A percentile compares a stretch with the other conserved stretches of the same genome.
These are phyloP conservation scores for Musa schizocarpa DNA, from an alignment of 176 grass and related monocot species.

Conservation along the genomic window DNA sequence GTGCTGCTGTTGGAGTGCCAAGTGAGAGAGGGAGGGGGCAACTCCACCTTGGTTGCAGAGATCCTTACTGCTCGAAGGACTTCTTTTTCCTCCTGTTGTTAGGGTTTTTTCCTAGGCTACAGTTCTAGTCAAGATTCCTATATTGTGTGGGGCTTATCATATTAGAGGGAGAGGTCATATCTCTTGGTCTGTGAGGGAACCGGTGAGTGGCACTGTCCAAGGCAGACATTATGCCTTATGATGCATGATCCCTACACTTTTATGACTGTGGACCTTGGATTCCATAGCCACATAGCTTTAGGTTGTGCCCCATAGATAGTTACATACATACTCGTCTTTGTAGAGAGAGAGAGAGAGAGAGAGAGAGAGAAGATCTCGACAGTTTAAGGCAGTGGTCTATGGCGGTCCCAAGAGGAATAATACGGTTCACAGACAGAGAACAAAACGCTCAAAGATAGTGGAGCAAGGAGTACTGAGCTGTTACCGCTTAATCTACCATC, in stretches of 20 bases:
- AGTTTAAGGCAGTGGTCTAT: constrained; percentile 2
- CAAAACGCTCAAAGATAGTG: too few species aligned
- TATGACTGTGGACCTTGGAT: constrained; percentile 13
- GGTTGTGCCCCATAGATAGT: not conserved
- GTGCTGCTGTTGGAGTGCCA: not conserved
- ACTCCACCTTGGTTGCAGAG: too few species aligned
- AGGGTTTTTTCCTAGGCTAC: not conserved
- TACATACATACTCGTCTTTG: not conserved
- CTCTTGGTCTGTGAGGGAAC: not conserved
- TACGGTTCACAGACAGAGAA: too few species aligned
- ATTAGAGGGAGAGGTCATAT: not conserved
- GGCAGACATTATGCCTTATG: constrained; percentile 6
- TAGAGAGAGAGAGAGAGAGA: constrained; percentile 2
- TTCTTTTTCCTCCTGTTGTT: not conserved
- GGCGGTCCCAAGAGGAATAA: too few species aligned
- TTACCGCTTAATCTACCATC: too few species aligned
- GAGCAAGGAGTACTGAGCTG: too few species aligned
- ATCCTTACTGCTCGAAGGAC: not conserved
- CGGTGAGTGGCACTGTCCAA: not conserved
- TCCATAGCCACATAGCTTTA: not conserved
- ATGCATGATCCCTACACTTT: constrained; percentile 4
- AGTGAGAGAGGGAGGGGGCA: not conserved
- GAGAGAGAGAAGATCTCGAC: not conserved
- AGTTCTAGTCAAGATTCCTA: constrained; percentile 8
- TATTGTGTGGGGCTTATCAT: not conserved